These are phyloP conservation scores for Geotrichum fermentans DNA, from an alignment of 1,139 yeast genomes.

Conservation along the genomic window DNA sequence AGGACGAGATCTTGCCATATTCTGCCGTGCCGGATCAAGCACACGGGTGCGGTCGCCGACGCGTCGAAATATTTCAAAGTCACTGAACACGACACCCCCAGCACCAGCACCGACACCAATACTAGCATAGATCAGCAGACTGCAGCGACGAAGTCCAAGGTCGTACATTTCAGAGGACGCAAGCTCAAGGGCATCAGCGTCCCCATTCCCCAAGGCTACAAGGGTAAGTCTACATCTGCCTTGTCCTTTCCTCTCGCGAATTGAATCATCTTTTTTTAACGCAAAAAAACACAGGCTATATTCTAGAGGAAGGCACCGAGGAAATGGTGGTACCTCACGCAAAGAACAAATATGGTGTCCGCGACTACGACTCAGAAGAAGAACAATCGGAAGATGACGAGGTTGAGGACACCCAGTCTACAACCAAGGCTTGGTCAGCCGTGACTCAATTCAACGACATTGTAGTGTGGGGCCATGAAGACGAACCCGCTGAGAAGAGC, in stretches of 20 bases:
- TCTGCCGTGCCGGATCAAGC: constrained; percentile 31
- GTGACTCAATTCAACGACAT: constrained; percentile 23
- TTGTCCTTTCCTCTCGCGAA: too few relatives aligned
- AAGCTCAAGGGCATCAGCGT: constrained; percentile 26
- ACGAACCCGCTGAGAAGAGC: constrained; percentile 23
- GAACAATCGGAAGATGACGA: constrained; percentile 19
- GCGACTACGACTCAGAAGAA: constrained; percentile 15
- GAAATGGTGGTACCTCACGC: constrained; percentile 7
- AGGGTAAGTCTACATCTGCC: constrained; percentile 19
- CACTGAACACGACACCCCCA: neutral
- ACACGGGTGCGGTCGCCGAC: constrained; percentile 29
- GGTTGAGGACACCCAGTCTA: constrained; percentile 10
- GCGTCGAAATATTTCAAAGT: constrained; percentile 22
- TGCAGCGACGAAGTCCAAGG: constrained; percentile 15
- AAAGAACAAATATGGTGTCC: constrained; percentile 13
- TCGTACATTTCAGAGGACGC: constrained; percentile 31
- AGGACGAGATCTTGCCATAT: constrained; percentile 23
- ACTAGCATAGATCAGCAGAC: constrained; percentile 9
- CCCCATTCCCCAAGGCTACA: constrained; percentile 22
- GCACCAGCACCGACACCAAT: neutral
- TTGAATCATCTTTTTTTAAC: too few relatives aligned
- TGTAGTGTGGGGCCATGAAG: constrained; percentile 34
- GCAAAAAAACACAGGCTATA: constrained; percentile 3
- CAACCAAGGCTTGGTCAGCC: constrained; percentile 20
- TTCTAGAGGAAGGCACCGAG: constrained; percentile 12